Evolutionary conservation across 345 rosid species (phyloP).

Genomic region (Syzygium grande): DNA sequence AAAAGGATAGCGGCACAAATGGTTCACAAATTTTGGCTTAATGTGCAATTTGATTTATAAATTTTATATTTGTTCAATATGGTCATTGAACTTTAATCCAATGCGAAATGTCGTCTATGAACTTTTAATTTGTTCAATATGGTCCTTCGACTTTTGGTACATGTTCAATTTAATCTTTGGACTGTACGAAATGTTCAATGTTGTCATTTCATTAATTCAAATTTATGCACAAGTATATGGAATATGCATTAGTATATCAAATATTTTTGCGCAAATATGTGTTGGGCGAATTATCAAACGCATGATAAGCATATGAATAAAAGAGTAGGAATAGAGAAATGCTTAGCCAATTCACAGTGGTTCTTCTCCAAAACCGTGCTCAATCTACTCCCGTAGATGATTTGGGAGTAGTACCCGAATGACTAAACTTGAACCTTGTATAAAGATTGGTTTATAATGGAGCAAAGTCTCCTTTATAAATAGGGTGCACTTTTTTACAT

Average conservation of each 20-base stretch:
- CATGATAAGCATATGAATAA: background rate
- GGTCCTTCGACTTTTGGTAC: too few relatives aligned
- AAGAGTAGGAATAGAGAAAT: background rate
- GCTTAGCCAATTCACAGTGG: background rate
- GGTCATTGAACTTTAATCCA: too few relatives aligned
- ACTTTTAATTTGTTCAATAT: too few relatives aligned
- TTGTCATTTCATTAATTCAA: too few relatives aligned
- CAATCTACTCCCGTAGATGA: background rate
- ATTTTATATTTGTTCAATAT: too few relatives aligned
- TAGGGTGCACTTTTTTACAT: background rate
- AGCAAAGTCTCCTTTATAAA: background rate
- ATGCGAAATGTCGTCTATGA: too few relatives aligned
- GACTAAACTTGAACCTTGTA: background rate
- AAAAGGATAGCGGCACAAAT: background rate
- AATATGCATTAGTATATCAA: background rate
- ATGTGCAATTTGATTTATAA: too few relatives aligned
- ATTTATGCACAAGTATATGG: background rate
- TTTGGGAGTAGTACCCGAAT: background rate
- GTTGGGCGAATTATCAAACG: background rate
- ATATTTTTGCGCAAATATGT: background rate
- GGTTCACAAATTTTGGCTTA: too few relatives aligned
- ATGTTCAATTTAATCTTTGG: too few relatives aligned
- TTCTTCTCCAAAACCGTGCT: background rate
- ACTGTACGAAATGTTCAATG: too few relatives aligned
- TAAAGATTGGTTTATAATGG: background rate